These are phyloP conservation scores for Mucor sp. DNA, from an alignment of 371 early-diverging fungal species.

Conservation along the genomic window DNA sequence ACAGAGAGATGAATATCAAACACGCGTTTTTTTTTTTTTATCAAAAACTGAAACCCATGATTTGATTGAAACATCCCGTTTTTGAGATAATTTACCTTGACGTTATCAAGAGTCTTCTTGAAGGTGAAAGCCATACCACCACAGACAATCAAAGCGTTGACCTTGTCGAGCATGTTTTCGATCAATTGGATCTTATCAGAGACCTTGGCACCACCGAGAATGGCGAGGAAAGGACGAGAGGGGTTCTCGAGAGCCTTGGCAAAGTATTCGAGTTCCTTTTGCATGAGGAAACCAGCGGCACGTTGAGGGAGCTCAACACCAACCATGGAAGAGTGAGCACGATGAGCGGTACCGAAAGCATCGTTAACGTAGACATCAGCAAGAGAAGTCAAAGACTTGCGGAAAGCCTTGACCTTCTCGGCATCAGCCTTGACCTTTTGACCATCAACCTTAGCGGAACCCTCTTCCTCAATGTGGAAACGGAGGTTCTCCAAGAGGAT, in stretches of 20 bases:
- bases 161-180: slow-evolving; percentile 94
- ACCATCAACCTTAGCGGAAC: slow-evolving; percentile 88
- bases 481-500: slow-evolving; percentile 98
- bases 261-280: slow-evolving; percentile 99
- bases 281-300: slow-evolving; percentile 98
- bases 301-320: slow-evolving; percentile 90
- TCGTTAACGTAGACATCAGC: slow-evolving; percentile 99
- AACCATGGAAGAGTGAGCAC: slow-evolving; percentile 96
- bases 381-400: slow-evolving; percentile 87
- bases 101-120: slow-evolving; percentile 84
- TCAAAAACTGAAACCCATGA: slow-evolving; percentile 19
- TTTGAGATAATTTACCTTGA: slow-evolving; percentile 59
- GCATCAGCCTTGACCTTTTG: slow-evolving; percentile 86
- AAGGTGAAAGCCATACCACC: slow-evolving; percentile 99
- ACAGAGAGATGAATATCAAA: background rate
- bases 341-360: slow-evolving; percentile 99
- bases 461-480: slow-evolving; percentile 99
- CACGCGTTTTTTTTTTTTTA: slow-evolving; percentile 9
- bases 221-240: slow-evolving; percentile 94
- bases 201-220: slow-evolving; percentile 99
- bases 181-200: slow-evolving; percentile 99
- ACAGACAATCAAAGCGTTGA: slow-evolving; percentile 88
- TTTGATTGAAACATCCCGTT: background rate
- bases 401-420: slow-evolving; percentile 81
- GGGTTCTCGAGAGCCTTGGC: slow-evolving; percentile 94